Percentiles rank a stretch among this genome's conserved stretches.
These are phyloP conservation scores for Lachancea waltii DNA, from an alignment of 805 yeast genomes.

Conservation along the genomic window DNA sequence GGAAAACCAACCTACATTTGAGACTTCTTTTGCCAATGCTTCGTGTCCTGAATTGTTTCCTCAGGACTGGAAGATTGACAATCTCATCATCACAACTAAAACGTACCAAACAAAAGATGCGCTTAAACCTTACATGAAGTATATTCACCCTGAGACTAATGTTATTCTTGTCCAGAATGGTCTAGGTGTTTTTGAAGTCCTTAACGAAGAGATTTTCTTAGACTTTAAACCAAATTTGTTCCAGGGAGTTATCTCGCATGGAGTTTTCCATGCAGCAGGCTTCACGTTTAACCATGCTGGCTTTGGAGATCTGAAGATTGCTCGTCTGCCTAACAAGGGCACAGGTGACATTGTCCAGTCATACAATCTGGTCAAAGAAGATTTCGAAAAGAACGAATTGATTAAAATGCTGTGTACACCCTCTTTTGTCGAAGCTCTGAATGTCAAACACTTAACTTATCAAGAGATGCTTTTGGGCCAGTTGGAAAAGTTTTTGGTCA, in stretches of 20 bases:
- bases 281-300: constrained; percentile 64
- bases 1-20: constrained; percentile 12
- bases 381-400: constrained; percentile 21
- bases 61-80: constrained; percentile 35
- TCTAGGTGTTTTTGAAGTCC: constrained; percentile 64
- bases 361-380: constrained; percentile 9
- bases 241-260: constrained; percentile 81
- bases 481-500: constrained; percentile 68
- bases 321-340: constrained; percentile 44
- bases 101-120: constrained; percentile 68
- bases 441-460: constrained; percentile 33
- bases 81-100: constrained; percentile 72
- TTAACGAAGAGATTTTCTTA: constrained; percentile 53
- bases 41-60: constrained; percentile 23
- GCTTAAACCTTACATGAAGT: constrained; percentile 44
- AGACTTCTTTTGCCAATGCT: constrained; percentile 5
- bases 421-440: constrained; percentile 23
- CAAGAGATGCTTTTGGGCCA: constrained; percentile 53
- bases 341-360: constrained; percentile 18
- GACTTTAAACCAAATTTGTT: constrained; percentile 50
- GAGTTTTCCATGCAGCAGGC: constrained; percentile 51
- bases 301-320: constrained; percentile 52
- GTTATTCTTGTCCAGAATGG: constrained; percentile 83
- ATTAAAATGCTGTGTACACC: constrained; percentile 25
- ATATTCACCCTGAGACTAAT: constrained; percentile 47